phyloP scores from a whole-genome alignment of 306 rosid species.

The Quercus dentata region DNA sequence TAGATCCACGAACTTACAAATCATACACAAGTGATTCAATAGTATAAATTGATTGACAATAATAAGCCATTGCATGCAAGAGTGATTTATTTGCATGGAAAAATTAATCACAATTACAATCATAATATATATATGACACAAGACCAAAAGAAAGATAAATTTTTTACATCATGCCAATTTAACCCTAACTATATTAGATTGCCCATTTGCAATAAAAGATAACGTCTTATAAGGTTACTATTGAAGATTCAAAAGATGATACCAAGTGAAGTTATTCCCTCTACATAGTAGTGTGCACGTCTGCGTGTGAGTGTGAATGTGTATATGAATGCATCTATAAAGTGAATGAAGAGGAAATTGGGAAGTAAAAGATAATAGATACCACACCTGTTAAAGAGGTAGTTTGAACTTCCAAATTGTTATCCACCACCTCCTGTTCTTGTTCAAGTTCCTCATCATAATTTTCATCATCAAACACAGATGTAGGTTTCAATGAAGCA shows the following conservation, averaged over 20 bases:
- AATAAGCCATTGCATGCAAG: too few relatives aligned
- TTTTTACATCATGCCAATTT: too few relatives aligned
- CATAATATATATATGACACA: too few relatives aligned
- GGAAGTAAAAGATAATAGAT: background rate
- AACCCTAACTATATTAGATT: too few relatives aligned
- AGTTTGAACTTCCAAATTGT: conserved; percentile 38
- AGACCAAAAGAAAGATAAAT: too few relatives aligned
- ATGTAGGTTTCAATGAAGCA: conserved; percentile 48
- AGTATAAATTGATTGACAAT: too few relatives aligned
- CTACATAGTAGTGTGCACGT: background rate
- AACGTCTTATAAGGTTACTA: background rate
- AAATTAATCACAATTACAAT: too few relatives aligned
- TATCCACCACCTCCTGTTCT: conserved; percentile 47
- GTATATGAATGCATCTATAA: background rate
- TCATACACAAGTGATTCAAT: too few relatives aligned
- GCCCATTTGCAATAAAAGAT: background rate
- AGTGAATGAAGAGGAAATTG: background rate
- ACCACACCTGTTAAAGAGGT: conserved; percentile 41
- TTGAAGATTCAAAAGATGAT: background rate
- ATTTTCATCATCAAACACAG: conserved; percentile 84
- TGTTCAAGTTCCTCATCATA: conserved; percentile 91
- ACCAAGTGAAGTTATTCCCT: background rate
- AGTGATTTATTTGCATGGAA: too few relatives aligned
- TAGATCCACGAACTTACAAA: too few relatives aligned
- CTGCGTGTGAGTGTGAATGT: background rate